A percentile compares a stretch with the other conserved stretches of the same genome.
phyloP scores from a whole-genome alignment of 169 alveolate genomes.

The Neospora caninum region DNA sequence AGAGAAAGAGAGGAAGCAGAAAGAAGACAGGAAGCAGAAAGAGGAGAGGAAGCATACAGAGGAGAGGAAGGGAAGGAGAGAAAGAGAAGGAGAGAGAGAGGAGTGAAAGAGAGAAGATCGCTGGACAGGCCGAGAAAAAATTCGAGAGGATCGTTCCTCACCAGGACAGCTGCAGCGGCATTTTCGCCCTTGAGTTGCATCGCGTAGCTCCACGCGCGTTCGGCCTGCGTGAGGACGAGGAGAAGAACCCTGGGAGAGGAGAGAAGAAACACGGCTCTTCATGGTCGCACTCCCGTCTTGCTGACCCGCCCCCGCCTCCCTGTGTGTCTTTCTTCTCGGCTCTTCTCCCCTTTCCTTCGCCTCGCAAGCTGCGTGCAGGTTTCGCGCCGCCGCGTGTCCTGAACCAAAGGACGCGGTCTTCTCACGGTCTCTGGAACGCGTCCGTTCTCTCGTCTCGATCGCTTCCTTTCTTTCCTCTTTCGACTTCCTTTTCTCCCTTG shows the following conservation, averaged over 20 bases:
- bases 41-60: no score
- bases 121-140: background rate
- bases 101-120: background rate
- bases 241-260: conserved; percentile 22
- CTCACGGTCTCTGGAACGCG: no score
- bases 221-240: conserved; percentile 35
- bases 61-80: no score
- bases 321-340: background rate
- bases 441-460: background rate
- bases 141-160: background rate
- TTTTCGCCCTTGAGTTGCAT: conserved; percentile 47
- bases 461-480: background rate
- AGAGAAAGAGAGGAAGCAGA: background rate
- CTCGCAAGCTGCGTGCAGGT: no score
- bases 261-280: background rate
- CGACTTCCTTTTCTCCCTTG: background rate
- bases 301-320: background rate
- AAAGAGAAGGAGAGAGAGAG: background rate
- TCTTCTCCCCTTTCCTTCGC: no score
- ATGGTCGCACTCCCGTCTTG: background rate
- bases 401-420: no score
- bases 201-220: conserved; percentile 58
- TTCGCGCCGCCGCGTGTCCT: no score
- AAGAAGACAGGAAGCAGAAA: background rate
- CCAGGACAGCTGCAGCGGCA: conserved; percentile 21